Evolutionary conservation across 2,329 filamentous ascomycete genomes (phyloP).

Genomic region (Zelopaecilomyces penicillatus): DNA sequence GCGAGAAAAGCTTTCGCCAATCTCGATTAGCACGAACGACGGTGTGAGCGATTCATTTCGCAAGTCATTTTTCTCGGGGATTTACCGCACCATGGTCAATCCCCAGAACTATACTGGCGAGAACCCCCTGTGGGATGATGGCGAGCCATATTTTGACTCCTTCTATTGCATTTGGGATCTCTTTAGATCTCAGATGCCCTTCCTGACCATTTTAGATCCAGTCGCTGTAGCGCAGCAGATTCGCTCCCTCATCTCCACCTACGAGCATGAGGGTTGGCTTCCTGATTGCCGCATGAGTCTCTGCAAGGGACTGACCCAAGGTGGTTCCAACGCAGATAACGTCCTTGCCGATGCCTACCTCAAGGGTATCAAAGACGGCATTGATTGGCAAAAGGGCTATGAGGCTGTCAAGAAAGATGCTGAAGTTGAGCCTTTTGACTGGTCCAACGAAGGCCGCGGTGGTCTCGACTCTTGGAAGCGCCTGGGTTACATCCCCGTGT

Average conservation of each 20-base stretch:
- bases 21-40: conserved; percentile 41
- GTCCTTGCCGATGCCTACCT: conserved; percentile 59
- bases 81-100: conserved; percentile 65
- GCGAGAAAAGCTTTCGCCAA: conserved; percentile 51
- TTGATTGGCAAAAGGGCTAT: conserved; percentile 61
- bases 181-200: conserved; percentile 59
- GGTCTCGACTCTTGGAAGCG: conserved; percentile 64
- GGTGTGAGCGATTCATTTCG: conserved; percentile 46
- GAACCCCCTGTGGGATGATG: conserved; percentile 57
- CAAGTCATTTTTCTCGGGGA: conserved; percentile 61
- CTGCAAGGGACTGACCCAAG: conserved; percentile 65
- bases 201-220: conserved; percentile 62
- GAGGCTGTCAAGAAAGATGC: conserved; percentile 65
- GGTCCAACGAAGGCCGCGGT: conserved; percentile 62
- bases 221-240: conserved; percentile 56
- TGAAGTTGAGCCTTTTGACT: conserved; percentile 60
- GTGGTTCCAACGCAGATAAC: conserved; percentile 66
- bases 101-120: conserved; percentile 69
- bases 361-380: conserved; percentile 52
- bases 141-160: conserved; percentile 65
- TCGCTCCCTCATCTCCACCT: conserved; percentile 63
- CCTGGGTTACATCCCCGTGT: conserved; percentile 61
- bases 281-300: conserved; percentile 72
- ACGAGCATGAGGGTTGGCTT: conserved; percentile 60
- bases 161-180: conserved; percentile 73